A percentile compares a stretch with the other conserved stretches of the same genome.
phyloP scores from a whole-genome alignment of 192 early-diverging fungal genomes.

The Podila verticillata region DNA sequence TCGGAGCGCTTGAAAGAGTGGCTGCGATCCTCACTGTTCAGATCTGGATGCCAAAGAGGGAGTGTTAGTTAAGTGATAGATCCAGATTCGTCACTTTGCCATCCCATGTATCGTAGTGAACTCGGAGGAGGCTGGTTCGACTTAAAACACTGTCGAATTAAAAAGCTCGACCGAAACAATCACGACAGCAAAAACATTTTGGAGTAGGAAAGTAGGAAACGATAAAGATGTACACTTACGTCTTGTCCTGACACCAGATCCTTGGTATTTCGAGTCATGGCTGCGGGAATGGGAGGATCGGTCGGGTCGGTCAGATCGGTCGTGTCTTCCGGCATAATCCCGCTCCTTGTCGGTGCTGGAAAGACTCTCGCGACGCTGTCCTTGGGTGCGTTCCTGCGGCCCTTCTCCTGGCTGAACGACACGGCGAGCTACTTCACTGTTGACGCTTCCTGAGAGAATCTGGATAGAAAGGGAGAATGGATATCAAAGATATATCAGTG shows the following conservation, averaged over 20 bases:
- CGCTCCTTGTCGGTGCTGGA: slow-evolving; percentile 23
- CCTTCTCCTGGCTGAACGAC: slow-evolving; percentile 33
- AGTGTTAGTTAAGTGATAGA: not conserved
- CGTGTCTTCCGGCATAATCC: slow-evolving; percentile 27
- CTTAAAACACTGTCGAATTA: not conserved
- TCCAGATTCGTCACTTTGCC: not conserved
- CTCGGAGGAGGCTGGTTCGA: not conserved
- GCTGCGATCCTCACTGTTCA: slow-evolving; percentile 36
- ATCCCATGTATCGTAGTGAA: not conserved
- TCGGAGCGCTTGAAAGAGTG: slow-evolving; percentile 46
- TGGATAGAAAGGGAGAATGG: not conserved
- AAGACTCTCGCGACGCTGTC: slow-evolving; percentile 44
- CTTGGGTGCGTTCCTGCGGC: slow-evolving; percentile 21
- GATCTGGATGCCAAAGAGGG: slow-evolving; percentile 13
- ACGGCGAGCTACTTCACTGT: slow-evolving; percentile 45
- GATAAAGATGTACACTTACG: slow-evolving; percentile 15
- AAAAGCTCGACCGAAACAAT: too few relatives aligned
- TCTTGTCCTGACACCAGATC: slow-evolving; percentile 20
- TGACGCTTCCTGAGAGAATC: slow-evolving; percentile 48
- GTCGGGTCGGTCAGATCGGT: slow-evolving; percentile 41
- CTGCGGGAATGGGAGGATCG: slow-evolving; percentile 15
- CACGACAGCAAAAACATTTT: too few relatives aligned
- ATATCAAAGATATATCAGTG: not conserved
- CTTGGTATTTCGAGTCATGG: slow-evolving; percentile 33
- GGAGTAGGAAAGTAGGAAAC: too few relatives aligned